Conservation (phyloP, 805 yeast genomes). For the Komagataella ulmi region DNA sequence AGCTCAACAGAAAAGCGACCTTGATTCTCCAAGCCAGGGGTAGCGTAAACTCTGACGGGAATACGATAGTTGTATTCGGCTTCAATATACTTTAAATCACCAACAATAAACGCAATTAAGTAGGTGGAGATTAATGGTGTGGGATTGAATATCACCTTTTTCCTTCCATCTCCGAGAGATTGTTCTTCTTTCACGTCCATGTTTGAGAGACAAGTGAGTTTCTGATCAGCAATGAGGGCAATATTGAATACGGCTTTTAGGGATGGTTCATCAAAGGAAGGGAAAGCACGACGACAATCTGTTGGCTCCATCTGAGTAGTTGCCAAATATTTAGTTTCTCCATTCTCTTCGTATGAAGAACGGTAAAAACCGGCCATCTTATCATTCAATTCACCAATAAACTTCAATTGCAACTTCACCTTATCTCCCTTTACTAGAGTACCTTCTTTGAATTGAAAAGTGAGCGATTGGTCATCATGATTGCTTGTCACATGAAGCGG, state of each 20-base stretch:
- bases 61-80: slow-evolving; percentile 37
- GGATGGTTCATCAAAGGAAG: slow-evolving; percentile 77
- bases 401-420: slow-evolving; percentile 34
- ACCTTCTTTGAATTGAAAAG: slow-evolving; percentile 24
- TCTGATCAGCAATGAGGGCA: slow-evolving; percentile 40
- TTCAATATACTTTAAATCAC: slow-evolving; percentile 67
- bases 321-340: slow-evolving; percentile 57
- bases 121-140: slow-evolving; percentile 81
- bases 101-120: slow-evolving; percentile 71
- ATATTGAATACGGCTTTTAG: slow-evolving; percentile 63
- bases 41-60: slow-evolving; percentile 72
- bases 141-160: slow-evolving; percentile 51
- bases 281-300: slow-evolving; percentile 80
- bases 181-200: slow-evolving; percentile 48
- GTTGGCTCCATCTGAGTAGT: slow-evolving; percentile 84
- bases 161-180: slow-evolving; percentile 29
- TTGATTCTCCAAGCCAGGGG: slow-evolving; percentile 61
- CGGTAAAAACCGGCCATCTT: slow-evolving; percentile 79
- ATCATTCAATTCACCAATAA: slow-evolving; percentile 54
- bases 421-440: slow-evolving; percentile 22
- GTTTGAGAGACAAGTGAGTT: slow-evolving; percentile 51
- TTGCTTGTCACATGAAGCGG: slow-evolving; percentile 5
- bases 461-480: slow-evolving; percentile 24
- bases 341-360: slow-evolving; percentile 48
- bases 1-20: slow-evolving; percentile 64